Evolutionary conservation across 2,329 filamentous ascomycete species (phyloP), one percentile per base, ranked within the genome.

Genomic region (Verticillium tricorpus): DNA sequence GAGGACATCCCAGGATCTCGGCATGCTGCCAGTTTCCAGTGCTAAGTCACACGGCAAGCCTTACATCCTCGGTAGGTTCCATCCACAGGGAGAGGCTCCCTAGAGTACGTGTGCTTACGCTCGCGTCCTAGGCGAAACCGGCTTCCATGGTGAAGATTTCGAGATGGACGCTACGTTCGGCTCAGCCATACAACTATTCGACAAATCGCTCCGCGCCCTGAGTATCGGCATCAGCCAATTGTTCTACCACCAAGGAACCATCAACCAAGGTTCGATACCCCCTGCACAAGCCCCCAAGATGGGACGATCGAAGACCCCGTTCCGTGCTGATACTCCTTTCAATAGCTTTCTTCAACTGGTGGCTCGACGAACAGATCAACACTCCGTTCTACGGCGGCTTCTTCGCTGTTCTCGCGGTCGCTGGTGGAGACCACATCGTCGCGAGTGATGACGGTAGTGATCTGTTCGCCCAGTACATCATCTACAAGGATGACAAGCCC

Each of bases 161-260:
- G 37, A 39, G 31, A 61, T 65, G 64, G 64, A 63, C 56, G 52
- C 68, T 70, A 81, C 63, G 71, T 63, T 63, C n/a, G 61, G 61
- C 31, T 40, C 55, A 31, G 61, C 61, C 14, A 37, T 63, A 15
- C 61, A 63, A 19, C 8, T 63, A 9, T 3, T 63, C 1, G 61
- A 63, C 58, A 63, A 63, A 45, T 40, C 61, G 2, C 40, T 63
- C 15, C 39, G 54, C 3, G 58, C 61, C n/a, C 19, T 63, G 15
- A 39, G 54, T n/a, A 28, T 60, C 19, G 61, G 61, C 5, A 35
- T 63, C 34, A 1, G 56, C 17, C 61, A 59, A 25, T 32, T 63
- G 7, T 63, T 58, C n/a, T 63, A 60, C 34, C 61, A 63, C 58
- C 61, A 63, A 32, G 61, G 61, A 5, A 60, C 58, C 34, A 60